Percentiles rank a stretch among this genome's conserved stretches.
Conservation (phyloP, 1,284 basidiomycete species). For the Ustilago shanxiensis region DNA sequence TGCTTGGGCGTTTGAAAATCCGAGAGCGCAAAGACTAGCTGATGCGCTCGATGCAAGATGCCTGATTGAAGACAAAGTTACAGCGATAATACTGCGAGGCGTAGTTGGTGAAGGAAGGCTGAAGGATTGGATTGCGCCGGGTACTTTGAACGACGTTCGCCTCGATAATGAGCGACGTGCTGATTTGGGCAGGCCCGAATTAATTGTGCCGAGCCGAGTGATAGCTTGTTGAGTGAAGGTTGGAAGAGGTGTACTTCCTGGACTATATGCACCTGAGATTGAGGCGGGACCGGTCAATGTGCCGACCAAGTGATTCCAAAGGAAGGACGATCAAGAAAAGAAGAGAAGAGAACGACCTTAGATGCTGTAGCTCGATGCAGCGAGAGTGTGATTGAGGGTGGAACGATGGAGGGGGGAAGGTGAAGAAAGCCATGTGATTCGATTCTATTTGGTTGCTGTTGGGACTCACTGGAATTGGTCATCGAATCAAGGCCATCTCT, state of each 20-base stretch:
- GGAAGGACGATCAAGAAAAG: neutral
- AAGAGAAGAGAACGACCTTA: neutral
- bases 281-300: neutral
- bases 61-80: no score
- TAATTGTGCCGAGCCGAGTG: slow-evolving; percentile 4
- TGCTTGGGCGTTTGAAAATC: neutral
- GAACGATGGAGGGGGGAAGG: slow-evolving; percentile 7
- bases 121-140: neutral
- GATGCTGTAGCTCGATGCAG: neutral
- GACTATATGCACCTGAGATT: neutral
- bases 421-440: neutral
- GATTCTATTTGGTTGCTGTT: neutral
- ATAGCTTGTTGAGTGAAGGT: neutral
- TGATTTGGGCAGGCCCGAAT: neutral
- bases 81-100: neutral
- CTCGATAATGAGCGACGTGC: neutral
- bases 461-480: slow-evolving; percentile 6
- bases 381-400: no score
- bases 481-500: neutral
- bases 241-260: neutral
- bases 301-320: neutral
- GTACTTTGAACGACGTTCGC: neutral
- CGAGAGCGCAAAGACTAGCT: neutral
- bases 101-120: neutral
- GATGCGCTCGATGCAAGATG: neutral